Evolutionary conservation across 208 protist genomes (phyloP).

Genomic region (Tritrichomonas foetus): DNA sequence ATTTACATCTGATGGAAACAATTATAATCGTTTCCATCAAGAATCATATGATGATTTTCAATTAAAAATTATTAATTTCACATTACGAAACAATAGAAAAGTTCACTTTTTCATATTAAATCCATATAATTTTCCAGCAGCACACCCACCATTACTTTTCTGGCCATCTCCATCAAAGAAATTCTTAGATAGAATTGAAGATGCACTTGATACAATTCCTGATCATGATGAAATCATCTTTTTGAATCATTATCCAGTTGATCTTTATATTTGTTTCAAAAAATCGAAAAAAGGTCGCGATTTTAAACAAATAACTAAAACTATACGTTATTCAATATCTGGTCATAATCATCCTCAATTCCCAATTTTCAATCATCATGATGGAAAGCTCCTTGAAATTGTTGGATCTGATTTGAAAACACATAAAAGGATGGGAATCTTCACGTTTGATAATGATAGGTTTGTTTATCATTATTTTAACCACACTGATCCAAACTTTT

Average conservation of each 20-base stretch:
- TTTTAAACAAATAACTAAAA: background rate
- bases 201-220: background rate
- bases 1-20: background rate
- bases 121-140: background rate
- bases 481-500: background rate
- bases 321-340: background rate
- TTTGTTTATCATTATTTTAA: constrained; percentile 31
- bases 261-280: background rate
- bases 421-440: background rate
- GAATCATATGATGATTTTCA: background rate
- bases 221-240: background rate
- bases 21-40: background rate
- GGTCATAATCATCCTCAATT: background rate
- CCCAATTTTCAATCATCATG: background rate
- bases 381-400: background rate
- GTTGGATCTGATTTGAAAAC: background rate
- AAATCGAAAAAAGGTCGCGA: background rate
- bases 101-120: background rate
- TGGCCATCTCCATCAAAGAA: background rate
- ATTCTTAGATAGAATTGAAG: background rate
- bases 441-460: background rate
- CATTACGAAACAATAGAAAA: no score
- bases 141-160: background rate
- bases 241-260: background rate
- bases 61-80: background rate